These are phyloP conservation scores for Rhodotorula sp. DNA, from an alignment of 1,284 basidiomycete genomes.

Conservation along the genomic window DNA sequence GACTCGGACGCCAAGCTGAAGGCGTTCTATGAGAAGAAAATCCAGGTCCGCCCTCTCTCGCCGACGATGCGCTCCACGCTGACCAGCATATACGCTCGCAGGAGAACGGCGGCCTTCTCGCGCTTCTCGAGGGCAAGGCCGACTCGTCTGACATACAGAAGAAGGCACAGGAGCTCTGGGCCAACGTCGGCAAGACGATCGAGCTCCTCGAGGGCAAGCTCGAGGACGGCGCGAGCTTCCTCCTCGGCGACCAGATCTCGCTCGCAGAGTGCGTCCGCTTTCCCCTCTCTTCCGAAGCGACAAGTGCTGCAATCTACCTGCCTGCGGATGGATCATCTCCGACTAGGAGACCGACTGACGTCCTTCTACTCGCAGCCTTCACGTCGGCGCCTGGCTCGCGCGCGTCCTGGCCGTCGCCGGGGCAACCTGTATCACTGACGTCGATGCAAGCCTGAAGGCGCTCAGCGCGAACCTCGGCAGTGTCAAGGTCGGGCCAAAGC, in stretches of 20 bases:
- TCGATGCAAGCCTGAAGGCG: slow-evolving; percentile 20
- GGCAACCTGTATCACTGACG: slow-evolving; percentile 28
- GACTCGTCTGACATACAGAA: slow-evolving; percentile 19
- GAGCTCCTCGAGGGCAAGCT: slow-evolving; percentile 30
- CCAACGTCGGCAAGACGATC: slow-evolving; percentile 21
- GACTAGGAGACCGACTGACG: background rate
- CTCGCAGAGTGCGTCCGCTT: slow-evolving; percentile 38
- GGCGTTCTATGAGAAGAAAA: slow-evolving; percentile 41
- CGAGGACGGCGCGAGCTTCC: slow-evolving; percentile 16
- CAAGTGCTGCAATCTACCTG: background rate
- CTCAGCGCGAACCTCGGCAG: slow-evolving; percentile 28
- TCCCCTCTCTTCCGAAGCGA: background rate
- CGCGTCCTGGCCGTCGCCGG: slow-evolving; percentile 41
- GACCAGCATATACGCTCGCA: background rate
- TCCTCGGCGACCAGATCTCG: slow-evolving; percentile 39
- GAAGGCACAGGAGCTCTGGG: slow-evolving; percentile 17
- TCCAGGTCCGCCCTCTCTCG: slow-evolving; percentile 18
- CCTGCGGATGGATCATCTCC: background rate
- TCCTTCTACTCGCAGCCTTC: slow-evolving; percentile 26
- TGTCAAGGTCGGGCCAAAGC: slow-evolving; percentile 34
- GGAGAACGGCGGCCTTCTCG: slow-evolving; percentile 35
- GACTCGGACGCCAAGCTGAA: slow-evolving; percentile 24
- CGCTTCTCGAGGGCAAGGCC: slow-evolving; percentile 30
- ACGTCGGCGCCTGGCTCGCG: slow-evolving; percentile 45
- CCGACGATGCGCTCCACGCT: background rate